Evolutionary conservation across 371 early-diverging fungal species (phyloP).

Genomic region (Saksenaea vasiformis): DNA sequence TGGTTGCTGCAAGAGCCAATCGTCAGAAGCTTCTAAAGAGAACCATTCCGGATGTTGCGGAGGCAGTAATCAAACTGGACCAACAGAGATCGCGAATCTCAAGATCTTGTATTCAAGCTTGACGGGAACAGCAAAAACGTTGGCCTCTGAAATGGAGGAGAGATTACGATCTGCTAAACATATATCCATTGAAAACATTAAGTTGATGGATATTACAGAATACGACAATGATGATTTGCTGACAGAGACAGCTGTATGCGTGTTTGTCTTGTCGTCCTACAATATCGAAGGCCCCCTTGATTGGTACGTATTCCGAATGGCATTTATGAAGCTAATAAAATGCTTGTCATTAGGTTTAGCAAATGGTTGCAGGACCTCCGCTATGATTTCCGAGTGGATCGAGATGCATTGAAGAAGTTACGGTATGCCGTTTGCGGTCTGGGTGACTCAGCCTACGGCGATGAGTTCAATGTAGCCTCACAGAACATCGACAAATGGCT

Average conservation of each 20-base stretch:
- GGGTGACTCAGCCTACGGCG: slow-evolving; percentile 74
- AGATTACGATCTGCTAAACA: slow-evolving; percentile 23
- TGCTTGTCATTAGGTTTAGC: slow-evolving; percentile 23
- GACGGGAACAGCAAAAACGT: slow-evolving; percentile 51
- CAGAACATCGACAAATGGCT: slow-evolving; percentile 68
- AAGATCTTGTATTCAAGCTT: slow-evolving; percentile 54
- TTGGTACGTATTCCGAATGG: slow-evolving; percentile 36
- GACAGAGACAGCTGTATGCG: slow-evolving; percentile 57
- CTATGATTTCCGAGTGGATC: slow-evolving; percentile 72
- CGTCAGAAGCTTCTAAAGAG: background rate
- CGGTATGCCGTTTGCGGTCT: slow-evolving; percentile 77
- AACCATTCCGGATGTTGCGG: slow-evolving; percentile 17
- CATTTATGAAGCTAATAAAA: background rate
- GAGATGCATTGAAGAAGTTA: slow-evolving; percentile 56
- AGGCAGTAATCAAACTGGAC: slow-evolving; percentile 1
- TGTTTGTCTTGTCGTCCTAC: slow-evolving; percentile 74
- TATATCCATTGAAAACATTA: slow-evolving; percentile 29
- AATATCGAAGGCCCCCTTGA: slow-evolving; percentile 76
- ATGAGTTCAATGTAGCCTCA: slow-evolving; percentile 65
- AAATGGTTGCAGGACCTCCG: slow-evolving; percentile 72
- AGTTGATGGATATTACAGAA: slow-evolving; percentile 63
- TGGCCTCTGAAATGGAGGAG: slow-evolving; percentile 39
- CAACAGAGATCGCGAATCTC: slow-evolving; percentile 35
- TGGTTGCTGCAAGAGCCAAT: slow-evolving; percentile 1
- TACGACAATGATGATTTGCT: slow-evolving; percentile 74